Evolutionary conservation across 257 asterid genomes (phyloP).

Genomic region (Perilla frutescens): DNA sequence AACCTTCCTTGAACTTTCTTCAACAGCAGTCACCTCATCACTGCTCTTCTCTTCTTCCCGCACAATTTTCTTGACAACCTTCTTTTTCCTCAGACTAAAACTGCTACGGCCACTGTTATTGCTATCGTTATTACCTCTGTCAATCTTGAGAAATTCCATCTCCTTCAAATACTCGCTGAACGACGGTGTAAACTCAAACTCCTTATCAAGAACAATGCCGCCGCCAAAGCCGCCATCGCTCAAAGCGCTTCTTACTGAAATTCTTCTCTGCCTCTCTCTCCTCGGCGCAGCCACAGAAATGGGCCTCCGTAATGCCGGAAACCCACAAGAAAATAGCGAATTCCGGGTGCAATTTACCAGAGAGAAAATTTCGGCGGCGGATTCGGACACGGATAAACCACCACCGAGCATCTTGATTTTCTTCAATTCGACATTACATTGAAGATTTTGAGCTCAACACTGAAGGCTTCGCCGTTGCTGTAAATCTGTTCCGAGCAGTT

Average conservation of each 20-base stretch:
- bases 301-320: conserved; percentile 42
- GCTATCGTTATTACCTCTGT: conserved; percentile 34
- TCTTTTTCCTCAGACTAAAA: conserved; percentile 32
- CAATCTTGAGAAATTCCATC: conserved; percentile 70
- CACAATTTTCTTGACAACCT: conserved; percentile 31
- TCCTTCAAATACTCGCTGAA: conserved; percentile 87
- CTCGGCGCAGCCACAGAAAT: conserved; percentile 39
- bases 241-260: conserved; percentile 32
- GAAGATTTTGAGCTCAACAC: background rate
- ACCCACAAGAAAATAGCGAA: conserved; percentile 35
- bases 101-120: background rate
- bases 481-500: background rate
- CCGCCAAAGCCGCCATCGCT: conserved; percentile 43
- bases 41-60: conserved; percentile 37
- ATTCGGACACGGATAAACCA: conserved; percentile 41
- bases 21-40: conserved; percentile 33
- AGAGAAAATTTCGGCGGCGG: conserved; percentile 37
- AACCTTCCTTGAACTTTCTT: conserved; percentile 38
- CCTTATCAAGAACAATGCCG: conserved; percentile 48
- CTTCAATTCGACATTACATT: conserved; percentile 31
- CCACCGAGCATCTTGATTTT: conserved; percentile 39
- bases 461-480: background rate
- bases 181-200: conserved; percentile 69
- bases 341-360: conserved; percentile 33
- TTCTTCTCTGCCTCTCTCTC: conserved; percentile 35